Conservation (phyloP, 805 yeast genomes). For the Wickerhamiella galacta region DNA sequence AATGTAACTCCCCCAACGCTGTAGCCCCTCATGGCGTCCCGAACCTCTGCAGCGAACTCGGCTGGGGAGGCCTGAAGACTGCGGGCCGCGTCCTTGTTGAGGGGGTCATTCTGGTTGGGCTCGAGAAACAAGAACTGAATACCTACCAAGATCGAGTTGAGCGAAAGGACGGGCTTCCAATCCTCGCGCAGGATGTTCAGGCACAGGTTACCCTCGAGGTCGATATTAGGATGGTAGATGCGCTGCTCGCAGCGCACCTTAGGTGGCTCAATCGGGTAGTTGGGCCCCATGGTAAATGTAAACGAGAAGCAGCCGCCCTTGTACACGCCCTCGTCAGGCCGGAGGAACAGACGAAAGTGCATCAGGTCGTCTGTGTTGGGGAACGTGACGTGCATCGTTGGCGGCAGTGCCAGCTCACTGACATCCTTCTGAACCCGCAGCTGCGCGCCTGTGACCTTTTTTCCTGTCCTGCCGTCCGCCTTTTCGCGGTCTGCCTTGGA, state of each 20-base stretch:
- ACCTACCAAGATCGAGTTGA: conserved; percentile 72
- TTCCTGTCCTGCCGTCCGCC: conserved; percentile 20
- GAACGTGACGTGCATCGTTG: conserved; percentile 34
- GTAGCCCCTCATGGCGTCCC: conserved; percentile 57
- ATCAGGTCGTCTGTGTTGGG: conserved; percentile 42
- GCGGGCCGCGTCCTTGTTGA: conserved; percentile 79
- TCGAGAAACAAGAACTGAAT: conserved; percentile 71
- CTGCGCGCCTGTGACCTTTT: conserved; percentile 43
- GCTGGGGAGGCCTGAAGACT: conserved; percentile 27
- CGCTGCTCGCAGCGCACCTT: conserved; percentile 52
- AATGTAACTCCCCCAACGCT: conserved; percentile 38
- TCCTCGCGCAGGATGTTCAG: conserved; percentile 83
- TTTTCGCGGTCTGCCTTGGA: conserved; percentile 35
- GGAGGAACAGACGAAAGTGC: conserved; percentile 39
- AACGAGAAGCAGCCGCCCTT: conserved; percentile 54
- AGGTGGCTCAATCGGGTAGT: conserved; percentile 88
- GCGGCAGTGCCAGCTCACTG: conserved; percentile 49
- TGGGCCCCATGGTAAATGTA: conserved; percentile 44
- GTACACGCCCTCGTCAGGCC: conserved; percentile 62
- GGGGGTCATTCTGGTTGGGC: conserved; percentile 83
- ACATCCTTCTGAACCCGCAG: conserved; percentile 59
- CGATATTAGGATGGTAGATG: conserved; percentile 90
- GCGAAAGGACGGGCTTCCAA: conserved; percentile 84
- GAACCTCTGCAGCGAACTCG: conserved; percentile 41
- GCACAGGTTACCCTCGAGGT: conserved; percentile 78